A percentile compares a stretch with the other conserved stretches of the same genome.
Conservation (phyloP, 2,329 filamentous ascomycete genomes). For the Pseudogymnoascus sp. region DNA sequence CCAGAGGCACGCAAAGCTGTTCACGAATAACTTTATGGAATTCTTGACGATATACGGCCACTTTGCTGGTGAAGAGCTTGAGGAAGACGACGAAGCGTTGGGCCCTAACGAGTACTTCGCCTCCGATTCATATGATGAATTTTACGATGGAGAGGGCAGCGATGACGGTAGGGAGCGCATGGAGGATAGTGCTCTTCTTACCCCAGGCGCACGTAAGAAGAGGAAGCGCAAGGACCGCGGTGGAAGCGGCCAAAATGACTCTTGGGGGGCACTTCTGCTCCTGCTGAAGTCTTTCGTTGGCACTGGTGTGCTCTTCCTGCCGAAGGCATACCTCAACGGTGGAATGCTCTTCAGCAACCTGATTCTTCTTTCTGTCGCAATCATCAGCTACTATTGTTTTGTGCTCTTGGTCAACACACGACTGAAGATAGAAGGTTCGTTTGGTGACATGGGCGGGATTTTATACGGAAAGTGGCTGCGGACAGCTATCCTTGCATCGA, state of each 20-base stretch:
- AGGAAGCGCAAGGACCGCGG: constrained; percentile 69
- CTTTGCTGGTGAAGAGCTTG: constrained; percentile 92
- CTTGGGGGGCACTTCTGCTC: constrained; percentile 72
- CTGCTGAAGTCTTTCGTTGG: constrained; percentile 97
- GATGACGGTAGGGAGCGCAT: constrained; percentile 70
- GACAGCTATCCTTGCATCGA: constrained; percentile 76
- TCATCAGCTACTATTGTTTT: constrained; percentile 94
- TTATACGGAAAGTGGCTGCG: constrained; percentile 90
- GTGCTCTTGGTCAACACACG: constrained; percentile 85
- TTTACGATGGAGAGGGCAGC: constrained; percentile 43
- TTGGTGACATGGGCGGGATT: constrained; percentile 90
- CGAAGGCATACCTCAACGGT: constrained; percentile 87
- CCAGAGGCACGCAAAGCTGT: constrained; percentile 50
- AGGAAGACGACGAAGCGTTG: constrained; percentile 89
- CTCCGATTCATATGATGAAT: constrained; percentile 61
- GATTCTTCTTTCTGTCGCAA: constrained; percentile 77
- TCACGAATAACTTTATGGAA: constrained; percentile 91
- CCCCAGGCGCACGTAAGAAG: constrained; percentile 58
- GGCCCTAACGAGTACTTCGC: constrained; percentile 87
- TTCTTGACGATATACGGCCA: constrained; percentile 93
- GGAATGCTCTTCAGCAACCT: constrained; percentile 96
- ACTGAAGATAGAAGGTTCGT: constrained; percentile 81
- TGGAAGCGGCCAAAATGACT: constrained; percentile 66
- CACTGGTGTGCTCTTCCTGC: constrained; percentile 88
- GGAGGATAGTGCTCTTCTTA: constrained; percentile 78